Evolutionary conservation across 768 basidiomycete species (phyloP), one percentile per base, ranked within the genome.

Genomic region (Nidularia pulvinata): DNA sequence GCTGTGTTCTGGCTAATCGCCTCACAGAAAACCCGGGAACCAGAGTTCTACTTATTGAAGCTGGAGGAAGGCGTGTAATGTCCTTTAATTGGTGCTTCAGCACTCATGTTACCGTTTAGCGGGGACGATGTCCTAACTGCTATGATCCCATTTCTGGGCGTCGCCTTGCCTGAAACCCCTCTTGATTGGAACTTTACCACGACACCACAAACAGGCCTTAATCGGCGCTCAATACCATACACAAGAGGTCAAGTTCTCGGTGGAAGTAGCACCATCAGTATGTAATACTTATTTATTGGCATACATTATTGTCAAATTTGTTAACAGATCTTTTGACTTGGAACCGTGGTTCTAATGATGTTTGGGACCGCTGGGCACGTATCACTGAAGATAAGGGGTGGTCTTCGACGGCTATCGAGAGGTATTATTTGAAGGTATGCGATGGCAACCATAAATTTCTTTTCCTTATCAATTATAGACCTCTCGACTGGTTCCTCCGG

Each of bases 1-100:
- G 85, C 3, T 82, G 81, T 45, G 81, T 77, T 0, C 66, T 85
- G n/a, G 84, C 83, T 0, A 73, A 80, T 16, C 71, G 85, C 3
- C 65, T 85, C 2, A 78, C 77, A 5, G 85, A 85, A 61, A 66
- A 82, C 50, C 73, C 77, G 0, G 58, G 60, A 1, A 66, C 79
- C 11, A 69, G 70, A 1, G 83, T 85, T 0, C 66, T 83, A 7
- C 59, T 86, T 3, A 61, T 85, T 6, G 84, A 86, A 61, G 78
- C 82, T 0, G 84, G 84, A 1, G 63, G 68, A 53, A 86, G 83
- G 86, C 84, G 44, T 10, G 62, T 51, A 54, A 58, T 46, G 62
- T 30, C 25, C 16, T 14, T 2, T 11, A 32, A 33, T 37, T 33
- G 9, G 34, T 11, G 19, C 35, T 33, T 16, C n/a, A 37, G 7